phyloP scores from a whole-genome alignment of 2,329 filamentous ascomycete species.

The Neofusicoccum ribis region DNA sequence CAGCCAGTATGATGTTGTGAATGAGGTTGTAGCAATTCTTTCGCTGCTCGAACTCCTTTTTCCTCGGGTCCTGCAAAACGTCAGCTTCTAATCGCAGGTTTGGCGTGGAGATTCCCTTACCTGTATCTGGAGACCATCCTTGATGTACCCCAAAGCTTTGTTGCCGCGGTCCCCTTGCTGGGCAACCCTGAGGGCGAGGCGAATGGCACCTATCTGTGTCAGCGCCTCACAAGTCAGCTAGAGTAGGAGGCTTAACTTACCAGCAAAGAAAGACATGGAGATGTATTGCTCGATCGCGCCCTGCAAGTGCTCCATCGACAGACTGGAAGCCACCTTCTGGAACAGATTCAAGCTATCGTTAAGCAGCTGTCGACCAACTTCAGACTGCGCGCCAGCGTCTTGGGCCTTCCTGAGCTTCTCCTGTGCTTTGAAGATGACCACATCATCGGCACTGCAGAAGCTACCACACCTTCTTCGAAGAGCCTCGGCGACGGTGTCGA shows the following conservation, averaged over 20 bases:
- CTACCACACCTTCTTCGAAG: slow-evolving; percentile 87
- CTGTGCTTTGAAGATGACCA: slow-evolving; percentile 97
- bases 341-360: slow-evolving; percentile 89
- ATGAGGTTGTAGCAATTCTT: slow-evolving; percentile 84
- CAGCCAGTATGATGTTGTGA: slow-evolving; percentile 73
- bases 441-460: slow-evolving; percentile 96
- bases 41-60: slow-evolving; percentile 67
- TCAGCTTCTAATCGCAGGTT: neutral
- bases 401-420: slow-evolving; percentile 88
- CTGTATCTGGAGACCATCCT: slow-evolving; percentile 69
- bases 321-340: slow-evolving; percentile 79
- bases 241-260: slow-evolving; percentile 25
- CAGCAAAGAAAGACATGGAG: slow-evolving; percentile 83
- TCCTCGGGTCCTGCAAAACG: slow-evolving; percentile 62
- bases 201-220: slow-evolving; percentile 65
- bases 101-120: neutral
- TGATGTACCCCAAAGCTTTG: slow-evolving; percentile 79
- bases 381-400: slow-evolving; percentile 73
- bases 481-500: slow-evolving; percentile 96
- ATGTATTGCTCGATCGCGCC: slow-evolving; percentile 79
- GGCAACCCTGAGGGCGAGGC: slow-evolving; percentile 80
- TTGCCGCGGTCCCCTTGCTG: slow-evolving; percentile 85
- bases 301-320: slow-evolving; percentile 78
- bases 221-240: slow-evolving; percentile 11
- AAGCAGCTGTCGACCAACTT: slow-evolving; percentile 73